Percentiles rank a stretch among this genome's conserved stretches.
Conservation (phyloP, 106 monocot species). For the Allium fistulosum region DNA sequence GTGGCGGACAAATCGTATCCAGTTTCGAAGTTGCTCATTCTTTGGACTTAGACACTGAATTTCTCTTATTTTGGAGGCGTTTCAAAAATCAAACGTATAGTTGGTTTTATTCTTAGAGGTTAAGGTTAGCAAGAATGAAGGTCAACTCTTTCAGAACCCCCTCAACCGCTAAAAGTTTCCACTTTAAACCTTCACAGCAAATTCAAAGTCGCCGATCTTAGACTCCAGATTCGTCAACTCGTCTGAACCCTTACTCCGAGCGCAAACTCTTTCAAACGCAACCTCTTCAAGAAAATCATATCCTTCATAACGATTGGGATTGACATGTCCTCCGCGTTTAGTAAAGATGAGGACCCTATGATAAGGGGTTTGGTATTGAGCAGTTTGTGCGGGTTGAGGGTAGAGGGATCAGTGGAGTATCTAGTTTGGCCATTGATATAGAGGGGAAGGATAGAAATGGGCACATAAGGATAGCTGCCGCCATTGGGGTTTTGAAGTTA, state of each 20-base stretch:
- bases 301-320: slow-evolving; percentile 97
- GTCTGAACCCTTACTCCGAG: slow-evolving; percentile 80
- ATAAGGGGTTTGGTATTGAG: slow-evolving; percentile 90
- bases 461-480: slow-evolving; percentile 77
- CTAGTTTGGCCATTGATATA: slow-evolving; percentile 62
- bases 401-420: slow-evolving; percentile 85
- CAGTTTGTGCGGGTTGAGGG: slow-evolving; percentile 79
- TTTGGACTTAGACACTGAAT: background rate
- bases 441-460: slow-evolving; percentile 63
- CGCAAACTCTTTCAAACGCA: slow-evolving; percentile 66
- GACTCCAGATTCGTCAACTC: slow-evolving; percentile 88
- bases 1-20: slow-evolving; percentile 97
- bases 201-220: slow-evolving; percentile 93
- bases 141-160: too few species aligned
- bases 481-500: slow-evolving; percentile 67
- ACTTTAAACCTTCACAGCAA: slow-evolving; percentile 34
- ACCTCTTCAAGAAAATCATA: slow-evolving; percentile 96
- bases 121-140: too few species aligned
- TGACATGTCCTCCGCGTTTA: slow-evolving; percentile 89
- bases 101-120: too few species aligned
- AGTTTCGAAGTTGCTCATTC: slow-evolving; percentile 93
- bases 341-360: slow-evolving; percentile 83
- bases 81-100: too few species aligned
- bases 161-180: background rate
- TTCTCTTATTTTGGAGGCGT: too few species aligned